Base-by-base conservation (phyloP, 371 early-diverging fungal genomes). In the Actinomortierella ambigua region DNA sequence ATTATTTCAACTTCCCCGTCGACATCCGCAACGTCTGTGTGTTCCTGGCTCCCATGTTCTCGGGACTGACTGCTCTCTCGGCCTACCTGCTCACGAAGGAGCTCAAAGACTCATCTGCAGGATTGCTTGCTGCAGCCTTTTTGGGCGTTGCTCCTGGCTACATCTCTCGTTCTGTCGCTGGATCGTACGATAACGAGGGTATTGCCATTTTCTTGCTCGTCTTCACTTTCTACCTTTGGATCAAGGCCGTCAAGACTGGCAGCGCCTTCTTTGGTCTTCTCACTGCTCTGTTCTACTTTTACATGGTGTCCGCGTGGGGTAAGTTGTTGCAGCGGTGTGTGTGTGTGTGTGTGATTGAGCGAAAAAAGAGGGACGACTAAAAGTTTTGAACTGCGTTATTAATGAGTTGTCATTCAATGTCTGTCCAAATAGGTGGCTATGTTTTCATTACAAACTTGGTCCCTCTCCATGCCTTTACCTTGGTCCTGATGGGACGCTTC, bases 241-340 rank as follows among this genome's bases (percentile, higher is more conserved):
- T 98, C 75, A 95, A 95, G 76, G 93, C 98, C 0, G 84, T 98
- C 57, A 96, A 96, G 64, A 79, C 89, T 7, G 99, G 95, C 2
- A 95, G 96, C 20, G 93, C 96, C 5, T 78, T 95, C 64, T 96
- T 88, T 71, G 97, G 86, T 27, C 90, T 92, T 53, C 70, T 88
- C 48, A 81, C 98, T 0, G 98, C 97, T 5, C 79, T 96, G 52
- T 95, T 92, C 63, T 99, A 99, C 85, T 99, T 98, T 77, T 98
- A 96, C 84, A 99, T 99, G 99, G 99, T 99, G 2, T 91, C 97
- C 6, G 93, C 99, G 9, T 99, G 99, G 99, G 99, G 99, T 80
- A 69, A 61, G 24, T 53, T 27, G 53, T 9, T 24, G 18, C 27
- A 44, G 1, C 28, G 7, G 22, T 13, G 0, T 39, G 22, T 15